Base-by-base conservation (phyloP, 2,329 filamentous ascomycete species). In the Fusarium continuum region DNA sequence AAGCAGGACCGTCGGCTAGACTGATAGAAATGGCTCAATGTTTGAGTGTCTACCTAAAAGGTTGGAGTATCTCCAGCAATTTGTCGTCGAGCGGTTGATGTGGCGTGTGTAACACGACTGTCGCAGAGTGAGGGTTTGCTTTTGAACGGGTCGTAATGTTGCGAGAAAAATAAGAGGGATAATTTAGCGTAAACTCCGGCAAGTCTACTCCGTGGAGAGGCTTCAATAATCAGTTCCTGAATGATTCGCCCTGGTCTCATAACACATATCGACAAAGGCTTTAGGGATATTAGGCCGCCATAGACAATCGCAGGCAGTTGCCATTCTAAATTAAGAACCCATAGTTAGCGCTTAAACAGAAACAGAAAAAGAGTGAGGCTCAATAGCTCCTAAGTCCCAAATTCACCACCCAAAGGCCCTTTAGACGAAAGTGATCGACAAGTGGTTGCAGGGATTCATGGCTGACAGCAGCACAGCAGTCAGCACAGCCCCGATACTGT, bases 401-500 rank as follows among this genome's bases (percentile, higher is more conserved):
- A 26, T 25, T 28, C 34, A 46, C 55, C 41, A 38, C 39, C 34
- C 28, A 60, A 52, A 35, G 36, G 39, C 36, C 45, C 35, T 61
- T 38, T 36, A 20, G 38, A 28, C 55, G 34, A n/a, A n/a, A 51
- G 41, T 62, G 57, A 65, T 65, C 57, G 62, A 39, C 62, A 39
- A 38, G 31, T 54, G 20, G 40, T 25, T 63, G 39, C 62, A 65
- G 63, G 62, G 62, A 35, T 58, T 11, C 19, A 53, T 45, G 23
- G 46, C 39, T 57, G 43, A 51, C 49, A 54, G 51, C 63, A 57
- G 56, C 46, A 51, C 49, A 54, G 51, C 63, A 57, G 56, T 56
- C 58, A 69, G 68, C 68, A 70, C 66, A 62, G 68, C 68, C 68
- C 65, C 66, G 32, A 64, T 22, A 64, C 55, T 67, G 62, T 69